Percentiles rank a stretch among this genome's conserved stretches.
Evolutionary conservation across 2,329 filamentous ascomycete genomes (phyloP).

Genomic region (Claviceps fusiformis): DNA sequence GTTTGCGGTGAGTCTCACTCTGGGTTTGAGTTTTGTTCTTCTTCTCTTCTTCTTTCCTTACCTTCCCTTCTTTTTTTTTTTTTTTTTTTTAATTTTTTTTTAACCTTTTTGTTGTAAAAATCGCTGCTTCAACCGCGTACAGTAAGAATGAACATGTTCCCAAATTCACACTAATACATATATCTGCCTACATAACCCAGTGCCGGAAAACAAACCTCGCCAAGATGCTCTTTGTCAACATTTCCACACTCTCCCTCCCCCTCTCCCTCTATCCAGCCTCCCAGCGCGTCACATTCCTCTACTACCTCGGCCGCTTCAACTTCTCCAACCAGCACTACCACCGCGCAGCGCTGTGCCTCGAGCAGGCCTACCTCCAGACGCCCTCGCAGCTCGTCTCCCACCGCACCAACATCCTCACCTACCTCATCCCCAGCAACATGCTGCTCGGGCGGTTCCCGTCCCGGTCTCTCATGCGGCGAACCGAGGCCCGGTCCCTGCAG

Average conservation of each 20-base stretch:
- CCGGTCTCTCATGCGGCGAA: constrained; percentile 47
- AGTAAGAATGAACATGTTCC: too few relatives aligned
- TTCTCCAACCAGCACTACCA: constrained; percentile 75
- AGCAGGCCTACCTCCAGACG: constrained; percentile 66
- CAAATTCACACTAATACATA: background rate
- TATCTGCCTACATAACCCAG: constrained; percentile 19
- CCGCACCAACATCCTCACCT: constrained; percentile 66
- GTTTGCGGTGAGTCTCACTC: constrained; percentile 65
- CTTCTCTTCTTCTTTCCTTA: too few relatives aligned
- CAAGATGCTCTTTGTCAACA: constrained; percentile 80
- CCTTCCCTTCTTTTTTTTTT: too few relatives aligned
- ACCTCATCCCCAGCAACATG: constrained; percentile 71
- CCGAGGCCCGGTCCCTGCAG: constrained; percentile 45
- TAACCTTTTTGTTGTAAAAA: background rate
- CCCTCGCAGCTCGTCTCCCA: constrained; percentile 52
- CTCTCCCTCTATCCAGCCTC: constrained; percentile 69
- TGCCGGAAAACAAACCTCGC: constrained; percentile 73
- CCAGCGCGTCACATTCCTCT: constrained; percentile 83
- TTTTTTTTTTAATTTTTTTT: too few relatives aligned
- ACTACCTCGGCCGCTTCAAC: constrained; percentile 84
- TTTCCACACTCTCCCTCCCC: constrained; percentile 69
- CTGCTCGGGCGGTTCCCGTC: constrained; percentile 76
- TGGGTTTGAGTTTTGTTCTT: too few relatives aligned
- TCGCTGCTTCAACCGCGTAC: background rate
- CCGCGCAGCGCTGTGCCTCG: constrained; percentile 59